Percentiles rank a stretch among this genome's conserved stretches.
These are phyloP conservation scores for Aureobasidium lini DNA, from an alignment of 2,329 filamentous ascomycete species.

Conservation along the genomic window DNA sequence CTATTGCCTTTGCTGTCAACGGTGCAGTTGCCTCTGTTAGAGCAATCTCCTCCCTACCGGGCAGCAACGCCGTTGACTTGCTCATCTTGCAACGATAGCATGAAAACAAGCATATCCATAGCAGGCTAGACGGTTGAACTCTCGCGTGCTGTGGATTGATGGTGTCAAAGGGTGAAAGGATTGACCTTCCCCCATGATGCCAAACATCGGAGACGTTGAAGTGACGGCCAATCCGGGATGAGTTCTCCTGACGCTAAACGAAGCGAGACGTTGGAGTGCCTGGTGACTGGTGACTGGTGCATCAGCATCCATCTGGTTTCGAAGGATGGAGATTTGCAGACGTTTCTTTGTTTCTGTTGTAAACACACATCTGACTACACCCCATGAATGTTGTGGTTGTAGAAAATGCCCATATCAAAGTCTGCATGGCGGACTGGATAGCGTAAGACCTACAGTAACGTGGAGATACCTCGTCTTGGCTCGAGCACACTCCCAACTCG, in stretches of 20 bases:
- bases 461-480: not conserved
- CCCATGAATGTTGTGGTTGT: not conserved
- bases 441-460: not conserved
- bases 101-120: constrained; percentile 7
- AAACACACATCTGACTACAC: not conserved
- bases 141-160: not conserved
- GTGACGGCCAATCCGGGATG: constrained; percentile 2
- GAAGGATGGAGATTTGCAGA: not conserved
- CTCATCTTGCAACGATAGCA: constrained; percentile 11
- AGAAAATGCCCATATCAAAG: not conserved
- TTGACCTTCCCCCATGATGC: not conserved
- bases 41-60: constrained; percentile 12
- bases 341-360: not conserved
- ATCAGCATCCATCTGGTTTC: not conserved
- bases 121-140: constrained; percentile 7
- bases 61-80: constrained; percentile 3
- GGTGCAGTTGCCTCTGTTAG: not conserved
- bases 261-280: constrained; percentile 1
- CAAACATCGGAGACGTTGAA: constrained; percentile 1
- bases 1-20: not conserved
- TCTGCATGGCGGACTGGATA: not conserved
- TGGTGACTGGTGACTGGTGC: not conserved
- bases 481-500: not conserved
- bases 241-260: constrained; percentile 12
- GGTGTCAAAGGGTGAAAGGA: not conserved